Evolutionary conservation across 2,329 filamentous ascomycete species (phyloP), one percentile per base, ranked within the genome.

Genomic region (Aspergillus flavus): DNA sequence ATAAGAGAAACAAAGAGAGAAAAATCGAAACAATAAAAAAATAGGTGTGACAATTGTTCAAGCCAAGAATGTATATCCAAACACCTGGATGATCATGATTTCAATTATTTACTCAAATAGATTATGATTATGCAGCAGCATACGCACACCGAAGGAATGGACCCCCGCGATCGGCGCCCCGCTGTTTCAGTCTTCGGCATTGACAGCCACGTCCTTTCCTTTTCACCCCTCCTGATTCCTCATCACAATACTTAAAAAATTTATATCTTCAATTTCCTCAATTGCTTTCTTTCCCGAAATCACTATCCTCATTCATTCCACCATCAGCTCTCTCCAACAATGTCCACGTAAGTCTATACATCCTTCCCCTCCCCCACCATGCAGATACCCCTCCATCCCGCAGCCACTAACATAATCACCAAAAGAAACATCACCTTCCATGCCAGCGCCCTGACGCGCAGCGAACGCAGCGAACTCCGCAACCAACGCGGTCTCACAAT

Each of bases 401-500:
- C 5, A 48, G 64, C 53, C 50, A 21, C 14, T 26, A 61, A 60
- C 30, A 3, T 36, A 12, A 16, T 3, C 52, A 63, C 61, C 64
- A 59, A 66, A 66, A 82, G 80, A 55, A 81, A 82, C 77, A 81
- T 82, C 67, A 81, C 80, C 72, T 82, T 74, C 78, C 80, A 82
- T 73, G 75, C 78, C 61, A 72, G 74, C 41, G 78, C 75, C 59
- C 68, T 82, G 50, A 81, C 78, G 55, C 79, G 78, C 68, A 62
- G 65, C 26, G 79, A 81, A 71, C 78, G 80, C 71, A 73, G 72
- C 66, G 65, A 64, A 57, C 72, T 79, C 63, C 92, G 93, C 80
- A 88, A 89, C 79, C 95, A 99, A 81, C 87, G 88, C 70, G 95
- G 95, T 77, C 90, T 96, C 78, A 99, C 95, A 62, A 90, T 99